These are phyloP conservation scores for Verticillium dahliae DNA, from an alignment of 2,329 filamentous ascomycete genomes.

Conservation along the genomic window DNA sequence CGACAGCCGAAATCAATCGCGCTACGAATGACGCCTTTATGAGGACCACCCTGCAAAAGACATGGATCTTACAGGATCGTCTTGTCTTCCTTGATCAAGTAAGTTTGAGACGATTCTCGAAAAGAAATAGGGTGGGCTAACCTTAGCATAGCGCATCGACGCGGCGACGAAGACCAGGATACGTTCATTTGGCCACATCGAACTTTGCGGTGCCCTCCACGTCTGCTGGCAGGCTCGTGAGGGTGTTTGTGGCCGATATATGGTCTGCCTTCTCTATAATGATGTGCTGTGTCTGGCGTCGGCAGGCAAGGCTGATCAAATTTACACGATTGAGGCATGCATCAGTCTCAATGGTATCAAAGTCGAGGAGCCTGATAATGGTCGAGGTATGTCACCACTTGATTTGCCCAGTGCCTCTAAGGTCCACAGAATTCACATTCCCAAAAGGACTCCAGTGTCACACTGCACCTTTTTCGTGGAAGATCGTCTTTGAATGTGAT, in stretches of 20 bases:
- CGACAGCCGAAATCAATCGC: conserved; percentile 73
- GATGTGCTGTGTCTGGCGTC: conserved; percentile 72
- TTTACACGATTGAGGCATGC: conserved; percentile 69
- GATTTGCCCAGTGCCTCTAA: neutral
- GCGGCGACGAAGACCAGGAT: conserved; percentile 58
- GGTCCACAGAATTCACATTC: conserved; percentile 11
- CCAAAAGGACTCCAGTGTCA: conserved; percentile 77
- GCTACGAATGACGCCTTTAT: conserved; percentile 72
- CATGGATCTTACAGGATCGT: conserved; percentile 78
- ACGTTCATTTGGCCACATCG: conserved; percentile 71
- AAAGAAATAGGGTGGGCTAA: neutral
- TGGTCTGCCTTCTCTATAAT: conserved; percentile 79
- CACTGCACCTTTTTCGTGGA: conserved; percentile 85
- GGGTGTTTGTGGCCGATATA: conserved; percentile 68
- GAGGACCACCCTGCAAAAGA: conserved; percentile 68
- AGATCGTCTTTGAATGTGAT: conserved; percentile 74
- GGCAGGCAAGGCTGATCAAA: conserved; percentile 54
- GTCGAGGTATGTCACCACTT: conserved; percentile 49
- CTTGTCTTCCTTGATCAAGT: conserved; percentile 70
- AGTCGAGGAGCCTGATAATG: conserved; percentile 69
- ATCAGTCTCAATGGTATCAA: conserved; percentile 60
- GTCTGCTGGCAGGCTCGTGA: conserved; percentile 71
- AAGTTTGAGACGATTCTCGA: conserved; percentile 17
- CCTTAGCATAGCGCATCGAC: conserved; percentile 35
- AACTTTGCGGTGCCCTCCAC: conserved; percentile 76